Base-by-base conservation (phyloP, 2,329 filamentous ascomycete genomes). In the Penicillium nordicum region DNA sequence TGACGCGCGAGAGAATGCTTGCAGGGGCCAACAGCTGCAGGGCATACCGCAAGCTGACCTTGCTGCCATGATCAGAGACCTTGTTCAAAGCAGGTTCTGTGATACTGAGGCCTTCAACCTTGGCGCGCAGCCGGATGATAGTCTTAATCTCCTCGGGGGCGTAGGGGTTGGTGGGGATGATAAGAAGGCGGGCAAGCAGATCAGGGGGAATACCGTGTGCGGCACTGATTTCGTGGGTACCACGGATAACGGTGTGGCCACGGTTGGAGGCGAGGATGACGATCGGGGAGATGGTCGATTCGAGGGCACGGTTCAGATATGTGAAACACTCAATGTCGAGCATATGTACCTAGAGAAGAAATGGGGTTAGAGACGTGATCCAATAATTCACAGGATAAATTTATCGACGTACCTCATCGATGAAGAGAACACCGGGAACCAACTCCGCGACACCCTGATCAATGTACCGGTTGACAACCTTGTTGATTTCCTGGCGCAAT, bases 301-400 rank as follows among this genome's bases (percentile, higher is more conserved):
- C 94, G 65, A 99, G 84, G n/a, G 94, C 94, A 71, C 92, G 90
- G 82, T 97, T 97, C 70, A 99, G 87, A 78, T 97, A 99, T 65
- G 94, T 97, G 79, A 97, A 99, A 80, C 92, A 96, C 80, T 99
- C 94, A 66, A 99, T 89, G 75, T 99, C 94, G 67, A 99, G 91
- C 94, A 99, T 99, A 80, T 99, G 93, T 58, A 96, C 93, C 92
- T 95, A 67, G 53, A 62, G 57, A 65, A 55, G 49, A 27, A 38
- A 51, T 40, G 46, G 23, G 50, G 40, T 56, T 42, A 55, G 38
- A 55, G 40, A 41, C 45, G 47, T 3, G 16, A 21, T 44, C 7
- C 56, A 55, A 69, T 66, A 75, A 58, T 11, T 11, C n/a, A 38
- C 14, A 53, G 44, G 43, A 37, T 58, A 27, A 18, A 11, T 18